Conservation (phyloP, 441 rosid genomes). For the Eutrema salsugineum region DNA sequence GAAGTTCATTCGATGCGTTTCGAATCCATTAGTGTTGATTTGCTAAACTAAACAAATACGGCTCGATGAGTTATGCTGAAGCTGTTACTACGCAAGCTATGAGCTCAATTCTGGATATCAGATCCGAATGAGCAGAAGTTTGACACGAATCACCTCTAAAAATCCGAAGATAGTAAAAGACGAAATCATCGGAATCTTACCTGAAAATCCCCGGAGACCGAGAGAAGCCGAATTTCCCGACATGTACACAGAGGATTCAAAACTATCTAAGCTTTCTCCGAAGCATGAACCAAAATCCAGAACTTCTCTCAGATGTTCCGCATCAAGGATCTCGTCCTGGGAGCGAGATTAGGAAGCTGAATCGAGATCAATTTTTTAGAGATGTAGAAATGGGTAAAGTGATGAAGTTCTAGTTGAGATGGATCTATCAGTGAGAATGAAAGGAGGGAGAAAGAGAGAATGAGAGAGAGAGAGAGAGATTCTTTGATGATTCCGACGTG, state of each 20-base stretch:
- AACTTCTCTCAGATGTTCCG: neutral
- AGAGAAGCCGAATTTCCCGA: slow-evolving; percentile 34
- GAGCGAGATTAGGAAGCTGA: neutral
- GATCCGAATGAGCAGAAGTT: slow-evolving; percentile 13
- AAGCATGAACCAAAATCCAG: neutral
- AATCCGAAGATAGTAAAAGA: neutral
- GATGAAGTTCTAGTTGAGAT: slow-evolving; percentile 31
- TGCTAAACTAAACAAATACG: neutral
- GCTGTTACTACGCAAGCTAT: neutral
- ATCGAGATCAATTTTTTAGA: neutral
- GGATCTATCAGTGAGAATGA: slow-evolving; percentile 36
- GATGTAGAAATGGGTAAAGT: slow-evolving; percentile 22
- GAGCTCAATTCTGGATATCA: slow-evolving; percentile 5
- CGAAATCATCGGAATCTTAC: slow-evolving; percentile 31
- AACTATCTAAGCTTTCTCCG: neutral
- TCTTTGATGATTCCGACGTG: slow-evolving; percentile 38
- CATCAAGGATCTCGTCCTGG: neutral
- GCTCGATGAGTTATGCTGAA: neutral
- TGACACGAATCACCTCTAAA: neutral
- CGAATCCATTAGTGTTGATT: neutral
- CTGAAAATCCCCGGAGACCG: slow-evolving; percentile 40
- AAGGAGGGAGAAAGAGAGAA: neutral
- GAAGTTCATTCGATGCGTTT: neutral
- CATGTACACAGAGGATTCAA: slow-evolving; percentile 31
- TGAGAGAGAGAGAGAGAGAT: neutral